Conservation (phyloP, 768 basidiomycete species). For the Termitomyces sp. region DNA sequence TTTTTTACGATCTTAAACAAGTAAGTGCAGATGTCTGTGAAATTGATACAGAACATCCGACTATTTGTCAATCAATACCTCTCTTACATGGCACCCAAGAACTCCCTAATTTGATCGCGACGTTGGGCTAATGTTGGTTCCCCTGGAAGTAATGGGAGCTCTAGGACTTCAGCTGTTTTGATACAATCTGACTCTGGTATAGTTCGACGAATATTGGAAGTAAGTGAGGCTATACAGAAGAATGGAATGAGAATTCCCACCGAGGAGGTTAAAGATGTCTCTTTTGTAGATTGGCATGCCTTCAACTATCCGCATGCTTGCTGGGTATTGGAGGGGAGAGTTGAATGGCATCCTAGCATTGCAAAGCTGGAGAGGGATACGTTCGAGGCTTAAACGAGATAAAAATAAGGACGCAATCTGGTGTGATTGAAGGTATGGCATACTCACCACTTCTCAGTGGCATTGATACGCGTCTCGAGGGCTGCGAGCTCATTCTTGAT, state of each 20-base stretch:
- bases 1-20: too few species aligned
- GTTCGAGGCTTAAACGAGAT: neutral
- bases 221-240: neutral
- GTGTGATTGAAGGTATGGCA: neutral
- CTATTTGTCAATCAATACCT: neutral
- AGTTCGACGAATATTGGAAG: neutral
- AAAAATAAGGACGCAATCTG: neutral
- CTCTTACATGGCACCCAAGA: neutral
- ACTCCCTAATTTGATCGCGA: neutral
- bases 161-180: neutral
- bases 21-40: too few species aligned
- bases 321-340: neutral
- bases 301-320: neutral
- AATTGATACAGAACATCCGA: too few species aligned
- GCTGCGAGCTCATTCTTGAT: neutral
- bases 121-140: neutral
- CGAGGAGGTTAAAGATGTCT: neutral
- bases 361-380: neutral
- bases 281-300: neutral
- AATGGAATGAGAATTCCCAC: neutral
- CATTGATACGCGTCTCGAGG: neutral
- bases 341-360: neutral
- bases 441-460: neutral
- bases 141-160: neutral
- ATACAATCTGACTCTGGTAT: constrained; percentile 5